A percentile compares a stretch with the other conserved stretches of the same genome.
phyloP scores from a whole-genome alignment of 148 eudicot genomes.

The Persicaria maculosa region DNA sequence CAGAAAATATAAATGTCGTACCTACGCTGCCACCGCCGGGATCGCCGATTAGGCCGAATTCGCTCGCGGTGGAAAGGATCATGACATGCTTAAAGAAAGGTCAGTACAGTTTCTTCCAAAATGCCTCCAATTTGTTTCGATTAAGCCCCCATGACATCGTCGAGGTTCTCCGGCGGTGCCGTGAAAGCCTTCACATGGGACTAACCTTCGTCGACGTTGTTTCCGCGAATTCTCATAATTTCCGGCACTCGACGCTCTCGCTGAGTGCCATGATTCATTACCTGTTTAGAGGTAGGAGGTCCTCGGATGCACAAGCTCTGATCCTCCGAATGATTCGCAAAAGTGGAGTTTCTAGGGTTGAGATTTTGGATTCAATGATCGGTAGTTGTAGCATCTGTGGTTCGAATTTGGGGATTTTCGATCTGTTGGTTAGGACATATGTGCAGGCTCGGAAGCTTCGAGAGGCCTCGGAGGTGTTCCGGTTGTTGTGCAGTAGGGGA shows the following conservation, averaged over 20 bases:
- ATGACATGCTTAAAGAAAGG: slow-evolving; percentile 8
- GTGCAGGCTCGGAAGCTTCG: slow-evolving; percentile 84
- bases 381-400: slow-evolving; percentile 30
- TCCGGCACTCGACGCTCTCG: slow-evolving; percentile 48
- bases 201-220: slow-evolving; percentile 44
- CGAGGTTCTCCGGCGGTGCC: slow-evolving; percentile 25
- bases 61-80: slow-evolving; percentile 8
- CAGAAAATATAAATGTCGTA: neutral
- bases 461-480: slow-evolving; percentile 62
- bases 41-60: slow-evolving; percentile 9
- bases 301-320: slow-evolving; percentile 59
- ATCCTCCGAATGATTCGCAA: slow-evolving; percentile 64
- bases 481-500: slow-evolving; percentile 31
- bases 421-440: slow-evolving; percentile 72
- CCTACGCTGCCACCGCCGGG: neutral
- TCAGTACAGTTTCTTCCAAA: slow-evolving; percentile 10
- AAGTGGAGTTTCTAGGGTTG: slow-evolving; percentile 57
- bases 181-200: slow-evolving; percentile 38
- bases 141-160: slow-evolving; percentile 9
- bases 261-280: slow-evolving; percentile 47
- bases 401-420: slow-evolving; percentile 47
- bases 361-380: slow-evolving; percentile 50
- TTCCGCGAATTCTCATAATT: slow-evolving; percentile 36
- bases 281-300: slow-evolving; percentile 42
- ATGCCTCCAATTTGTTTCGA: neutral